Percentiles rank a stretch among this genome's conserved stretches.
phyloP scores from a whole-genome alignment of 2,329 filamentous ascomycete genomes.

The Fusarium denticulatum region DNA sequence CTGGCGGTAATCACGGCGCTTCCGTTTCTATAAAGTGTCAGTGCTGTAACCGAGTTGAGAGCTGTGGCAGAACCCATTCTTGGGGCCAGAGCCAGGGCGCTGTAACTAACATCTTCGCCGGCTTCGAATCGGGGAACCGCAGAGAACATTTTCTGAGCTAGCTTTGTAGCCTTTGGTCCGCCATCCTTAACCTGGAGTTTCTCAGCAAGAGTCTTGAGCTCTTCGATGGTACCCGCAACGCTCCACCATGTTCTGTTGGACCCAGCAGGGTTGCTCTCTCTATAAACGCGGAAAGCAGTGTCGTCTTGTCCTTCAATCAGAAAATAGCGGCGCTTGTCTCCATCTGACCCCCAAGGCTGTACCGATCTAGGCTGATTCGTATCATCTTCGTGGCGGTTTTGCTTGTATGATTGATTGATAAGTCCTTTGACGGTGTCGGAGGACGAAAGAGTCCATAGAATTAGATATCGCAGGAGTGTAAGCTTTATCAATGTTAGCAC shows the following conservation, averaged over 20 bases:
- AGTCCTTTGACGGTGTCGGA: slow-evolving; percentile 84
- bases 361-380: slow-evolving; percentile 88
- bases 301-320: slow-evolving; percentile 94
- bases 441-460: slow-evolving; percentile 88
- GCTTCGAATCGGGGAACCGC: slow-evolving; percentile 92
- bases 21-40: slow-evolving; percentile 76
- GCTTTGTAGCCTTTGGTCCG: slow-evolving; percentile 79
- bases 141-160: slow-evolving; percentile 79
- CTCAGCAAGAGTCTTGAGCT: slow-evolving; percentile 77
- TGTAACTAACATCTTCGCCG: slow-evolving; percentile 78
- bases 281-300: slow-evolving; percentile 91
- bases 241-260: slow-evolving; percentile 89
- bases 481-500: slow-evolving; percentile 64
- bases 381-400: slow-evolving; percentile 81
- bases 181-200: slow-evolving; percentile 82
- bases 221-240: slow-evolving; percentile 89
- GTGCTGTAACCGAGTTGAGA: background rate
- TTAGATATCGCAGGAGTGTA: slow-evolving; percentile 81
- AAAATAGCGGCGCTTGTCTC: slow-evolving; percentile 92
- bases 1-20: slow-evolving; percentile 89
- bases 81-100: background rate
- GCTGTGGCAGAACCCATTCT: background rate
- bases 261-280: slow-evolving; percentile 86
- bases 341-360: slow-evolving; percentile 89
- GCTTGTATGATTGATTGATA: slow-evolving; percentile 89